These are phyloP conservation scores for Phytophthora pluvialis DNA, from an alignment of 352 stramenopile genomes.

Conservation along the genomic window DNA sequence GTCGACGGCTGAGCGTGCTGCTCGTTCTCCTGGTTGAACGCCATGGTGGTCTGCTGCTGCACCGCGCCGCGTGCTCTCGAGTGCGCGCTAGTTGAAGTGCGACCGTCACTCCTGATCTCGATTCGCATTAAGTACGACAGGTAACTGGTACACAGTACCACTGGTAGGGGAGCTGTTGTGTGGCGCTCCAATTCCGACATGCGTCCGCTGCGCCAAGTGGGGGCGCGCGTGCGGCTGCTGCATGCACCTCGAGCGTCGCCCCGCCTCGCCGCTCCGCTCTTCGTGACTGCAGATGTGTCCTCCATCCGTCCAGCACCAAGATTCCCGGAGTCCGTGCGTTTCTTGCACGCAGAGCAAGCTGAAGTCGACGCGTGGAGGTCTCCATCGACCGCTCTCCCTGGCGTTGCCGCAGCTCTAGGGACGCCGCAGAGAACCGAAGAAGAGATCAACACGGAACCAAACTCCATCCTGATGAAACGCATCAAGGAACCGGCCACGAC, in stretches of 20 bases:
- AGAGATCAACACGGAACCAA: background rate
- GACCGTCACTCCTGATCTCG: slow-evolving; percentile 22
- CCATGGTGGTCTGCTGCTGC: slow-evolving; percentile 19
- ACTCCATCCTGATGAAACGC: background rate
- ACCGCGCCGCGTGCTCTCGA: background rate
- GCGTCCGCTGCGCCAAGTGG: slow-evolving; percentile 16
- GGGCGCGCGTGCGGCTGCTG: slow-evolving; percentile 19
- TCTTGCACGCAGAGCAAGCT: slow-evolving; percentile 15
- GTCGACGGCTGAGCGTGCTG: background rate
- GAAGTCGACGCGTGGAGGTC: background rate
- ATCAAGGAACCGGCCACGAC: slow-evolving; percentile 19
- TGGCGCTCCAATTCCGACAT: slow-evolving; percentile 14
- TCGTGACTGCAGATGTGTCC: background rate
- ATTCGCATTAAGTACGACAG: slow-evolving; percentile 9
- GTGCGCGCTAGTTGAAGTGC: slow-evolving; percentile 33
- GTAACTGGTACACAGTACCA: slow-evolving; percentile 27
- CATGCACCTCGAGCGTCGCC: background rate
- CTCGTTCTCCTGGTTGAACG: slow-evolving; percentile 18
- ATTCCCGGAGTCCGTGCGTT: slow-evolving; percentile 1
- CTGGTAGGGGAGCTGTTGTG: background rate
- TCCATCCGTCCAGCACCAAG: background rate
- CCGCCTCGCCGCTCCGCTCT: background rate
- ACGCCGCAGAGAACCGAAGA: background rate
- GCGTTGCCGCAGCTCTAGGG: background rate
- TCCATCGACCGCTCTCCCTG: background rate